Evolutionary conservation across 1,284 basidiomycete species (phyloP).

Genomic region (Ustilago loliicola): DNA sequence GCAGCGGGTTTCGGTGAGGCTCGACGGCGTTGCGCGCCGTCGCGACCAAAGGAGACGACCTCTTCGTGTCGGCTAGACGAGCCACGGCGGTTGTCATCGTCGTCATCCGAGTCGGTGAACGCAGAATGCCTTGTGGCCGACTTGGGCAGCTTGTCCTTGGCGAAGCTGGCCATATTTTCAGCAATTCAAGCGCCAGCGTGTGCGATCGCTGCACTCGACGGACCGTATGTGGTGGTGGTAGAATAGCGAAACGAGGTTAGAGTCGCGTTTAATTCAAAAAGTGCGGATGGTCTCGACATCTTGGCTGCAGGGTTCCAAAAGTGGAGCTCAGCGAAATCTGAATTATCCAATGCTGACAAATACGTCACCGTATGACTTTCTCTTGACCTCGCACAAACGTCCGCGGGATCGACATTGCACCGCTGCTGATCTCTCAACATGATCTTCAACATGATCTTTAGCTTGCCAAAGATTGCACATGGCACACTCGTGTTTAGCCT

Average conservation of each 20-base stretch:
- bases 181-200: constrained; percentile 1
- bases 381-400: not conserved
- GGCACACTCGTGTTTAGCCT: not conserved
- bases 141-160: constrained; percentile 1
- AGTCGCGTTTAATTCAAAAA: not conserved
- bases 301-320: constrained; percentile 33
- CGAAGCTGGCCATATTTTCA: constrained; percentile 12
- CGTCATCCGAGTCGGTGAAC: constrained; percentile 38
- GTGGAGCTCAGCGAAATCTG: constrained; percentile 20
- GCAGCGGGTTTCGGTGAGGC: constrained; percentile 11
- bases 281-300: not conserved
- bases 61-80: constrained; percentile 21
- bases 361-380: not conserved
- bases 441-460: too few species aligned
- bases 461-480: not conserved
- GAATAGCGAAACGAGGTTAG: not conserved
- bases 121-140: constrained; percentile 18
- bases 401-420: too few species aligned
- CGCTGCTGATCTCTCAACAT: too few species aligned
- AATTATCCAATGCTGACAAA: constrained; percentile 29
- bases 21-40: constrained; percentile 27
- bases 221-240: not conserved
- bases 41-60: constrained; percentile 31
- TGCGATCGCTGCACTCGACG: constrained; percentile 1
- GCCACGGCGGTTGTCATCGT: constrained; percentile 14